A percentile compares a stretch with the other conserved stretches of the same genome.
These are phyloP conservation scores for Ormosia emarginata DNA, from an alignment of 306 rosid genomes.

Conservation along the genomic window DNA sequence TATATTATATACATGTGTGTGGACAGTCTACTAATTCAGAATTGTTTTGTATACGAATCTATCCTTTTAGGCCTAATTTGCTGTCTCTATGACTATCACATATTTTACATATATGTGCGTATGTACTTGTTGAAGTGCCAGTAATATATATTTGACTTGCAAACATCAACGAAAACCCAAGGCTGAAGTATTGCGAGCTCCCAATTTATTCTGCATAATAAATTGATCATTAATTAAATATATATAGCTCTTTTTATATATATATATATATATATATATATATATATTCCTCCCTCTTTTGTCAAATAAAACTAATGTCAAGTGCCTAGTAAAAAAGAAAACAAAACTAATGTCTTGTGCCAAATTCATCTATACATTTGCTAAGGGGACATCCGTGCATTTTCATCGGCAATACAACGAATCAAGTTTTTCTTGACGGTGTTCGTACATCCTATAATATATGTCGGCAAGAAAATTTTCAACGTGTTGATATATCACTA, in stretches of 20 bases:
- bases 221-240: no score
- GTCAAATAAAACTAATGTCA: conserved; percentile 17
- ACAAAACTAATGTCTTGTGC: neutral
- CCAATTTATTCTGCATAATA: neutral
- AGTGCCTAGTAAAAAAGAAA: neutral
- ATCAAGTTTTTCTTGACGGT: conserved; percentile 33
- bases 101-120: neutral
- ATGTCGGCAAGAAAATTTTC: conserved; percentile 27
- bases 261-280: no score
- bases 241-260: no score
- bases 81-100: conserved; percentile 23
- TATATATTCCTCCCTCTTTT: neutral
- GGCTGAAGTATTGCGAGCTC: no score
- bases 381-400: conserved; percentile 9
- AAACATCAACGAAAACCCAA: neutral
- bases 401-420: neutral
- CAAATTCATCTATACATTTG: neutral
- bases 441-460: conserved; percentile 1
- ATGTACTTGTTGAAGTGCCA: neutral
- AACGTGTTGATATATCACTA: neutral
- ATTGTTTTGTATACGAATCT: neutral
- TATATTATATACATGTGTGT: no score
- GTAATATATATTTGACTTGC: neutral
- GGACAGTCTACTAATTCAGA: neutral
- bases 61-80: conserved; percentile 14